Evolutionary conservation across 2,329 filamentous ascomycete species (phyloP).

Genomic region (Tolypocladium inflatum): DNA sequence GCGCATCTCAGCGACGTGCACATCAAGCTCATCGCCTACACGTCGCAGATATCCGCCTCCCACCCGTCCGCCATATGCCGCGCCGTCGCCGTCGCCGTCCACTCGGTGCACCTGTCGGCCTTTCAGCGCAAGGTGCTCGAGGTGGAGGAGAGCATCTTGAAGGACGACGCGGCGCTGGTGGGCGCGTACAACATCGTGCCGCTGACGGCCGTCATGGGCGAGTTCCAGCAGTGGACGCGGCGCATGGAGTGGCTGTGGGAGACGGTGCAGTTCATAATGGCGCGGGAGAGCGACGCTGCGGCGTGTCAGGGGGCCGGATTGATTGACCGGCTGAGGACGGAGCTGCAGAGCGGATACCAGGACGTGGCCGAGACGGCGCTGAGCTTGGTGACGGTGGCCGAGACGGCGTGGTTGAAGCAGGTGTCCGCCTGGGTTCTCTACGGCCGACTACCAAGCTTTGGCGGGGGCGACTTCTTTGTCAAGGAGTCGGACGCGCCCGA

Average conservation of each 20-base stretch:
- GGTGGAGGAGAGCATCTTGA: slow-evolving; percentile 71
- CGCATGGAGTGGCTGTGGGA: slow-evolving; percentile 80
- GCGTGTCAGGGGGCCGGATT: slow-evolving; percentile 59
- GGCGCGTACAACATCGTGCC: slow-evolving; percentile 92
- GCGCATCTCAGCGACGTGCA: slow-evolving; percentile 73
- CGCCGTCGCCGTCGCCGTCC: slow-evolving; percentile 72
- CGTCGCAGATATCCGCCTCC: slow-evolving; percentile 54
- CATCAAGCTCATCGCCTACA: slow-evolving; percentile 57
- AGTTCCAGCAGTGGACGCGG: slow-evolving; percentile 82
- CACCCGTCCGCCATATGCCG: slow-evolving; percentile 80
- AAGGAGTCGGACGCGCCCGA: slow-evolving; percentile 35
- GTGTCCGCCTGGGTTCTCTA: slow-evolving; percentile 86
- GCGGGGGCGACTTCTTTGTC: slow-evolving; percentile 81
- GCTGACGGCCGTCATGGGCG: slow-evolving; percentile 70
- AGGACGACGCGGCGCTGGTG: slow-evolving; percentile 67
- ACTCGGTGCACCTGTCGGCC: slow-evolving; percentile 61
- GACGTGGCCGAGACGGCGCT: slow-evolving; percentile 73
- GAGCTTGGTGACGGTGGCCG: slow-evolving; percentile 66
- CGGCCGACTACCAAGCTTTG: slow-evolving; percentile 69
- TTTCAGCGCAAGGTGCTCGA: slow-evolving; percentile 81
- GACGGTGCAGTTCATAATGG: slow-evolving; percentile 58
- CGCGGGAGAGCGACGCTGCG: slow-evolving; percentile 19
- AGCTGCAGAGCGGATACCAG: slow-evolving; percentile 78
- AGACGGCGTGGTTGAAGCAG: slow-evolving; percentile 87
- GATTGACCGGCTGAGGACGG: slow-evolving; percentile 66